Conservation (phyloP, 257 asterid species). For the Salvia splendens region DNA sequence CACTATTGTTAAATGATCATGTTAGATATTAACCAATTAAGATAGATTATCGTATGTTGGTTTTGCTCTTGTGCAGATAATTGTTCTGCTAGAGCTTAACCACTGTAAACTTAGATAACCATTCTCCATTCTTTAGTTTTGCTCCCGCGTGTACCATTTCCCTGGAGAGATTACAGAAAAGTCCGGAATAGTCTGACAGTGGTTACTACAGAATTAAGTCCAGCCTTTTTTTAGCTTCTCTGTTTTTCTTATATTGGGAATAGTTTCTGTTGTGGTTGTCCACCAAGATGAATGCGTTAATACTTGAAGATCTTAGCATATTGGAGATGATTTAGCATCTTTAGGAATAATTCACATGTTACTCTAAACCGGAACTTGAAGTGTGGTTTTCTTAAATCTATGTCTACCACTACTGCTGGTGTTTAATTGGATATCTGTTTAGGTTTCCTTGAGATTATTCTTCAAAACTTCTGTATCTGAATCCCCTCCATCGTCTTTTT, state of each 20-base stretch:
- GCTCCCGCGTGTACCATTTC: not conserved
- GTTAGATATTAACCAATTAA: not conserved
- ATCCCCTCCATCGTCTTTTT: slow-evolving; percentile 11
- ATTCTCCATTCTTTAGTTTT: slow-evolving; percentile 3
- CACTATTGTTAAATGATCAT: not conserved
- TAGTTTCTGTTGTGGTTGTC: not conserved
- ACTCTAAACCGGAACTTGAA: too few species aligned
- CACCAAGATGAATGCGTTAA: not conserved
- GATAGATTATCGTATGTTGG: not conserved
- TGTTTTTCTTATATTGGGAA: slow-evolving; percentile 9
- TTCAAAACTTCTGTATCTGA: not conserved
- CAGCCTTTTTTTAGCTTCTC: not conserved
- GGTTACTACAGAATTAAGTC: slow-evolving; percentile 1
- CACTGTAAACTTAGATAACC: not conserved
- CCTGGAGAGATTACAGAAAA: not conserved
- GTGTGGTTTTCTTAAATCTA: too few species aligned
- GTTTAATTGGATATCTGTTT: too few species aligned
- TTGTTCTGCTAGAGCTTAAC: not conserved
- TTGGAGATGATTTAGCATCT: slow-evolving; percentile 18
- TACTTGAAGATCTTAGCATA: slow-evolving; percentile 1
- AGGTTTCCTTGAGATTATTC: not conserved
- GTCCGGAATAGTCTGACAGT: not conserved
- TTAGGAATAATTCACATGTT: slow-evolving; percentile 1
- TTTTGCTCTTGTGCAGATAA: not conserved
- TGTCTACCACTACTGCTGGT: too few species aligned